A percentile compares a stretch with the other conserved stretches of the same genome.
These are phyloP conservation scores for Sporothrix euskadiensis DNA, from an alignment of 2,329 filamentous ascomycete species.

Conservation along the genomic window DNA sequence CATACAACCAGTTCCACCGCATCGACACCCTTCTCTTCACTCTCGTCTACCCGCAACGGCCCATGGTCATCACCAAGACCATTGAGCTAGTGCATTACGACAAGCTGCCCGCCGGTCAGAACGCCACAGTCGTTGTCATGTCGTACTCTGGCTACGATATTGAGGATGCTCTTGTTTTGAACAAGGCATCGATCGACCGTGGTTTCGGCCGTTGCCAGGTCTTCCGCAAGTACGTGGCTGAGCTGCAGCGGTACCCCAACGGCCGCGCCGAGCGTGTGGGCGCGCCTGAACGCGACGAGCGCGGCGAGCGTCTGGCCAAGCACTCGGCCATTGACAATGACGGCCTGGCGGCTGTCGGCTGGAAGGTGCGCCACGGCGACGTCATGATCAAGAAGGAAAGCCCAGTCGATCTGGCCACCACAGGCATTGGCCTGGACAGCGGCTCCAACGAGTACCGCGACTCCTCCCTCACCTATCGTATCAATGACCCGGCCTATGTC, in stretches of 20 bases:
- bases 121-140: conserved; percentile 98
- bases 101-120: conserved; percentile 94
- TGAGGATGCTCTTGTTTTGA: conserved; percentile 93
- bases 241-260: conserved; percentile 86
- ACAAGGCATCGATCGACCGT: conserved; percentile 92
- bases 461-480: conserved; percentile 74
- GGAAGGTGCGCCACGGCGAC: conserved; percentile 74
- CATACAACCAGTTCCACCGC: conserved; percentile 95
- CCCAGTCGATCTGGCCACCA: conserved; percentile 74
- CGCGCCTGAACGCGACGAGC: conserved; percentile 62
- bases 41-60: conserved; percentile 95
- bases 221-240: conserved; percentile 89
- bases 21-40: conserved; percentile 96
- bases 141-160: conserved; percentile 99
- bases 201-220: conserved; percentile 97
- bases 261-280: conserved; percentile 68
- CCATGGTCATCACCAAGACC: conserved; percentile 95
- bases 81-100: conserved; percentile 97
- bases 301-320: conserved; percentile 63
- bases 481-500: conserved; percentile 82
- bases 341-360: conserved; percentile 84
- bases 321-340: conserved; percentile 77
- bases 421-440: conserved; percentile 67
- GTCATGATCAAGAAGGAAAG: conserved; percentile 88
- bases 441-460: conserved; percentile 65